Evolutionary conservation across 73 alveolate genomes (phyloP), one percentile per base, ranked within the genome.

Genomic region (Paramecium pentaurelia): DNA sequence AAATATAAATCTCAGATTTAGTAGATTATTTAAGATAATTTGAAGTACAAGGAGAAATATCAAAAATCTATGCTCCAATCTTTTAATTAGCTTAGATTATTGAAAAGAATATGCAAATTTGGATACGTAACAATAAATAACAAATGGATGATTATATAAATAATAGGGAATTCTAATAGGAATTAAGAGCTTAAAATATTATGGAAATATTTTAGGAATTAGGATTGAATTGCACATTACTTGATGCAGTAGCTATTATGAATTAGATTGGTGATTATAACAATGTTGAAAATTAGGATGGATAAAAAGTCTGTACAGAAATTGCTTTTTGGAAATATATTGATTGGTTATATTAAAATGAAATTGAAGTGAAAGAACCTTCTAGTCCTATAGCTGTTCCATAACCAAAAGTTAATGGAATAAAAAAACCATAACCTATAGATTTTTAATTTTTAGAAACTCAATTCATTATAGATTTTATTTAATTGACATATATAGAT

Each of bases 241-340:
- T 80, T n/a, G 91, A 80, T 80, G 91, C 77, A 25, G 75, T 80
- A 1, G 27, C 58, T 3, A 49, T 80, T 2, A n/a, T 80, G 49
- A 25, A 80, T 80, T 42, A 44, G 27, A 80, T 80, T 27, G 75
- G 75, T 32, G 88, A 75, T 42, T 75, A 75, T 12, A 75, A 42
- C 18, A 49, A 49, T 42, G 75, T 40, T 45, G 71, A 80, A 36
- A 20, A 44, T 42, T 10, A 32, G 2, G 91, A 80, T 42, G 91
- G 91, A 47, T 12, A 45, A 45, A 42, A 25, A 14, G 27, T 32
- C 3, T 80, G 91, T 25, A 44, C 91, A 32, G 91, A 80, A 12
- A 80, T 80, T 7, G 91, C 91, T 14, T 80, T 80, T 49, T 80
- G 91, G 91, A 80, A 80, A 80, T 80, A 80, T 49, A 80, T 80